Conservation (phyloP, 129 eudicot species). For the Flaveria brownii region DNA sequence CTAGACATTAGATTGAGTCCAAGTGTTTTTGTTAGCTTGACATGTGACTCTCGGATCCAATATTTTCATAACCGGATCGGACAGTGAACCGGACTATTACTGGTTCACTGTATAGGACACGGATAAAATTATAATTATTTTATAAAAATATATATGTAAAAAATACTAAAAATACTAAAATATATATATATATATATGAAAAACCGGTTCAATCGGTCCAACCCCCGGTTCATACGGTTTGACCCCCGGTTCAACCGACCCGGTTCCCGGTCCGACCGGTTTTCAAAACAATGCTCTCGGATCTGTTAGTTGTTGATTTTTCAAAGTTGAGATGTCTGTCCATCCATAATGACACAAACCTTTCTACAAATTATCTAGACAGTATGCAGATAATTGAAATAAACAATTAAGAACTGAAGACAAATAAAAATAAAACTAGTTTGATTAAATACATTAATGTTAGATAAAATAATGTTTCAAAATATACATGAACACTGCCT, state of each 20-base stretch:
- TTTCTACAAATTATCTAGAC: background rate
- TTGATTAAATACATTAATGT: background rate
- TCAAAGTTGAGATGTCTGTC: constrained; percentile 3
- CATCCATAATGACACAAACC: constrained; percentile 10
- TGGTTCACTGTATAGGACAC: too few species aligned
- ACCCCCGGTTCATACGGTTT: too few species aligned
- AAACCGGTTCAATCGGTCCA: too few species aligned
- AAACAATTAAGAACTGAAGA: background rate
- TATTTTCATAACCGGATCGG: too few species aligned
- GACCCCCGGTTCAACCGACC: too few species aligned
- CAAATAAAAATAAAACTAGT: background rate
- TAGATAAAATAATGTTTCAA: background rate
- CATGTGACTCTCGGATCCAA: background rate
- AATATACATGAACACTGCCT: background rate
- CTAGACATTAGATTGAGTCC: background rate
- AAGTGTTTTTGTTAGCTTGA: constrained; percentile 7
- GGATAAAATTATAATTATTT: too few species aligned
- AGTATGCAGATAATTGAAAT: background rate
- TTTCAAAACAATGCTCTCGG: background rate
- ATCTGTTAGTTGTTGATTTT: constrained; percentile 18
- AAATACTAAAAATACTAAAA: too few species aligned
- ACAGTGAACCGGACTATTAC: too few species aligned
- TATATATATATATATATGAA: too few species aligned
- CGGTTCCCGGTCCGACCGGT: too few species aligned
- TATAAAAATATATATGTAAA: too few species aligned